Evolutionary conservation across 306 rosid species (phyloP), one percentile per base, ranked within the genome.

Genomic region (Vigna radiata): DNA sequence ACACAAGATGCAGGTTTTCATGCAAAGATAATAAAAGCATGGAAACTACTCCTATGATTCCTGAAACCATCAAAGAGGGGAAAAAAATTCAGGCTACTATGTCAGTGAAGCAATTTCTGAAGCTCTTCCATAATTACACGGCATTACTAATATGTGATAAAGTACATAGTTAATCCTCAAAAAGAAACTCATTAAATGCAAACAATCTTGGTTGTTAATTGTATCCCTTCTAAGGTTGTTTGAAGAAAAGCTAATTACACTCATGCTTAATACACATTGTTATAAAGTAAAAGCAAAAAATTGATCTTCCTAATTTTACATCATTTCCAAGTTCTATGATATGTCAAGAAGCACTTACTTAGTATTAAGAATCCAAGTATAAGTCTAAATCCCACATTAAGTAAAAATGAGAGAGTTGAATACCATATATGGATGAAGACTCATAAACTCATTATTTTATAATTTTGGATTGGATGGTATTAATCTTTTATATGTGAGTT

Each of bases 11-110:
- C 79, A 95, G 82, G 68, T 89, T 86, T 67, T 86, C 81, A 29
- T 89, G 93, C 73, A 82, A 75, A 19, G 96, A 85, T 62, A 95
- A 25, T 75, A 89, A 73, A 62, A 95, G 90, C 97, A 89, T 85
- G 61, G 97, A 76, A 44, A 87, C 75, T 64, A 83, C 87, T 54
- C 91, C 96, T 29, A 95, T 4, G 25, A 80, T 73, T 60, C 98
- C 97, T 95, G 90, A 16, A 77, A 71, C 7, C 73, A 55, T 61
- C 58, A 76, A 76, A 67, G 55, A 82, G 53, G 39, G 67, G 25
- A 1, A 52, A 19, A 21, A 60, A 67, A 53, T 62, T 80, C 54
- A 80, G 82, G 61, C 3, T 54, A 71, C 10, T 55, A 68, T 29
- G 58, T 72, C 37, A 67, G 25, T 48, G 58, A 56, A 78, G 58